Base-by-base conservation (phyloP, 306 rosid species). In the Pachyrhizus erosus region DNA sequence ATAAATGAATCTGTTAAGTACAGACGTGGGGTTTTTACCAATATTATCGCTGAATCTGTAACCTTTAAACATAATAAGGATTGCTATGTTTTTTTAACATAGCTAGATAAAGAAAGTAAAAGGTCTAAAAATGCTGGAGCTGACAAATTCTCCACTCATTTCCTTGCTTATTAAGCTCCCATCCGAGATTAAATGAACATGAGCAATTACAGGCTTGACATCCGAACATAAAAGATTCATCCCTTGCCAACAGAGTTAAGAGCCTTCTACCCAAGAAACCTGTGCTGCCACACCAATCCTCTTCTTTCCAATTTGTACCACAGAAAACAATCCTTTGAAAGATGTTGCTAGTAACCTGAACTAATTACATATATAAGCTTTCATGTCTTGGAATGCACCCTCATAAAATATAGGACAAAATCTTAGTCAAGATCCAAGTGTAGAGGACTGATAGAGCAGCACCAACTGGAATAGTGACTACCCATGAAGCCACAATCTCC, bases 401-500 rank as follows among this genome's bases (percentile, higher is more conserved):
- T 94, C 92, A 94, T 70, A 93, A 89, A 89, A 93, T 24, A 60
- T 70, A 62, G 37, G 97, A 80, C 83, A 96, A 83, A 76, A 96
- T 39, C 93, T 89, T 96, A 74, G 93, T 93, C 61, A 96, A 89
- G 87, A 96, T 88, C 96, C 94, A 96, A 2, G 99, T 96, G 88
- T 93, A 96, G 62, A 93, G 2, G 42, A 96, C 96, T 1, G 94
- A 87, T 49, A 92, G 83, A 72, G 29, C 24, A 73, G 96, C 96
- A 64, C 99, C 99, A 75, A 90, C 97, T 0, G 98, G 99, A 66
- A 96, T 96, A 73, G 99, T 96, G 14, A 96, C 91, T 2, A 85
- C 92, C 99, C 98, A 96, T 46, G 99, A 96, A 81, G 86, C 77
- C 73, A 91, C 97, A 85, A 96, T 96, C 88, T 91, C 99, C 88